A percentile compares a stretch with the other conserved stretches of the same genome.
phyloP scores from a whole-genome alignment of 169 alveolate species.

The Cryptosporidium sp. region DNA sequence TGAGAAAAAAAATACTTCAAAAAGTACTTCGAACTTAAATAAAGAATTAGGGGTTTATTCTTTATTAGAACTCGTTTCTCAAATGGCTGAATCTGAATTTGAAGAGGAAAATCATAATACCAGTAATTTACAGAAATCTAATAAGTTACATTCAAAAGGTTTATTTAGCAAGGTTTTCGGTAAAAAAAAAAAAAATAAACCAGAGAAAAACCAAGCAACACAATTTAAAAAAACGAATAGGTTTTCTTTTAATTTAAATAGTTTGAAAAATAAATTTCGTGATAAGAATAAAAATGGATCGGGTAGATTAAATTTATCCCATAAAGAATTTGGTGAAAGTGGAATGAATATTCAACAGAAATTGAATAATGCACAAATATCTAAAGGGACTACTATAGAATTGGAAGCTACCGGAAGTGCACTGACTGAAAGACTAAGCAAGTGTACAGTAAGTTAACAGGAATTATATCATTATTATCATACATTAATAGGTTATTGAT shows the following conservation, averaged over 20 bases:
- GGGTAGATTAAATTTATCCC: background rate
- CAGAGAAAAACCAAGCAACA: background rate
- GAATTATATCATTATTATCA: background rate
- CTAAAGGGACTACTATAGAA: slow-evolving; percentile 5
- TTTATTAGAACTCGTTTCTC: slow-evolving; percentile 44
- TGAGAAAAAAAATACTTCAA: background rate
- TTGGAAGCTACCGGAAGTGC: slow-evolving; percentile 4
- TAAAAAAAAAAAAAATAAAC: slow-evolving; percentile 4
- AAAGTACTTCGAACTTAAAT: background rate
- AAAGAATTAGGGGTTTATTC: background rate
- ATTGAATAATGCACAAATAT: background rate
- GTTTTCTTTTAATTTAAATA: slow-evolving; percentile 15
- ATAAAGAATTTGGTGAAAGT: background rate
- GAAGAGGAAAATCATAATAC: background rate
- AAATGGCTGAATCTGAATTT: slow-evolving; percentile 11
- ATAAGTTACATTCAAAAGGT: background rate
- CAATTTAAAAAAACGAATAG: background rate
- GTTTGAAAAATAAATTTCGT: background rate
- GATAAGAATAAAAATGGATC: slow-evolving; percentile 12
- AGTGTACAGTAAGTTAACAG: slow-evolving; percentile 26
- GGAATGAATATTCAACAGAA: background rate
- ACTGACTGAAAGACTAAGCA: slow-evolving; percentile 9
- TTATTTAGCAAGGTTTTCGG: background rate
- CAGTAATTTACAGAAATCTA: background rate
- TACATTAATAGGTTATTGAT: slow-evolving; percentile 35